Evolutionary conservation across 805 yeast genomes (phyloP), one percentile per base, ranked within the genome.

Genomic region (Yamadazyma sp.): DNA sequence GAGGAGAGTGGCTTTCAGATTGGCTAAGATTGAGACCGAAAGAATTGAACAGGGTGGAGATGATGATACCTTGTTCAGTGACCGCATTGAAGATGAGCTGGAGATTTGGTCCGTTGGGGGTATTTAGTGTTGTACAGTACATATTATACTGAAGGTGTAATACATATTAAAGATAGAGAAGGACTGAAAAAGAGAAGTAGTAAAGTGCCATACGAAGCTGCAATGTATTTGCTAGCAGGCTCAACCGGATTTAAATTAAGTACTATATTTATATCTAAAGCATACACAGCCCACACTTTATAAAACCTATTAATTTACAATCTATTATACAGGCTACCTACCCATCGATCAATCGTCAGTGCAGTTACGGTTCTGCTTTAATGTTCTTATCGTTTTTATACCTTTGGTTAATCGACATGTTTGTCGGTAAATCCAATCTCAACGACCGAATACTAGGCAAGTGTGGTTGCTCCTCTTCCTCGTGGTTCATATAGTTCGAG

Each of bases 11-110:
- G 97, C 84, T n/a, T 58, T 71, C 33, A 75, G 97, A 58, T 76
- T 91, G 50, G 97, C 96, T 0, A 70, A 68, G 16, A 89, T 87
- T 32, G 96, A 89, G 55, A 75, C 91, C 53, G 97, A 89, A 52
- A 78, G 95, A 70, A 73, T 88, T 19, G 83, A 76, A 14, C 93
- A 88, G 10, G 96, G 96, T 42, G 96, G 96, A 47, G 96, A 87
- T 55, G 84, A 72, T 11, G 95, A 87, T 52, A 75, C 91, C 0
- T 78, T 87, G 75, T 84, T 75, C 56, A 78, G 89, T 46, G 97
- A 90, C 57, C 75, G 86, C 52, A 76, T 75, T 51, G 97, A 89
- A 63, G 96, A 90, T 58, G 93, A 84, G 54, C 65, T 61, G 34
- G 96, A 90, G 59, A 80, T 89, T 18, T 88, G 95, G 96, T 81